phyloP scores from a whole-genome alignment of 2,329 filamentous ascomycete genomes.

The Venturia pyrina region DNA sequence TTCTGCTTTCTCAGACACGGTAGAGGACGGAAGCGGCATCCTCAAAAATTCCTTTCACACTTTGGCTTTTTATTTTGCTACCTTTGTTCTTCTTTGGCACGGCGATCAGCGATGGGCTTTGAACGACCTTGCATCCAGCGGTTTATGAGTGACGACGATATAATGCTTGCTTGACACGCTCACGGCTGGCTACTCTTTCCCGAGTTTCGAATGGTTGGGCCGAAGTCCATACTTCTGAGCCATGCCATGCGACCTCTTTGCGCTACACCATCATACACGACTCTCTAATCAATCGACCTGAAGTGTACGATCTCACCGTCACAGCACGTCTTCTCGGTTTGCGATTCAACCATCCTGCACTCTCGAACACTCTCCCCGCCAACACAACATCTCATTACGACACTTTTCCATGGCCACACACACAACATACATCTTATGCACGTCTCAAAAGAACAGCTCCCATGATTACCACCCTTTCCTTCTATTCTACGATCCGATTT shows the following conservation, averaged over 20 bases:
- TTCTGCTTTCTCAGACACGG: not conserved
- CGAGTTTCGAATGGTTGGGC: not conserved
- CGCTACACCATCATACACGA: not conserved
- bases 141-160: slow-evolving; percentile 4
- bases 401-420: slow-evolving; percentile 4
- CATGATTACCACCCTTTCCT: not conserved
- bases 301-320: not conserved
- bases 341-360: not conserved
- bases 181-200: not conserved
- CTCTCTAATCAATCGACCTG: not conserved
- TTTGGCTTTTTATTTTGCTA: slow-evolving; percentile 1
- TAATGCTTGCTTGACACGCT: slow-evolving; percentile 2
- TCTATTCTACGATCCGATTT: not conserved
- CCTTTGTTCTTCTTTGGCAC: slow-evolving; percentile 1
- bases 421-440: not conserved
- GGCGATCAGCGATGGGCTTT: slow-evolving; percentile 4
- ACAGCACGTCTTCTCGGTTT: not conserved
- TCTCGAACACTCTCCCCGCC: not conserved
- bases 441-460: not conserved
- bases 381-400: slow-evolving; percentile 1
- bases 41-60: not conserved
- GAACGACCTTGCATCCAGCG: slow-evolving; percentile 1
- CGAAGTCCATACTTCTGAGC: not conserved
- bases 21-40: not conserved
- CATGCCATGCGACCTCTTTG: slow-evolving; percentile 1